Conservation (phyloP, 202 grass and related monocot genomes). For the Carex sylvatica region DNA sequence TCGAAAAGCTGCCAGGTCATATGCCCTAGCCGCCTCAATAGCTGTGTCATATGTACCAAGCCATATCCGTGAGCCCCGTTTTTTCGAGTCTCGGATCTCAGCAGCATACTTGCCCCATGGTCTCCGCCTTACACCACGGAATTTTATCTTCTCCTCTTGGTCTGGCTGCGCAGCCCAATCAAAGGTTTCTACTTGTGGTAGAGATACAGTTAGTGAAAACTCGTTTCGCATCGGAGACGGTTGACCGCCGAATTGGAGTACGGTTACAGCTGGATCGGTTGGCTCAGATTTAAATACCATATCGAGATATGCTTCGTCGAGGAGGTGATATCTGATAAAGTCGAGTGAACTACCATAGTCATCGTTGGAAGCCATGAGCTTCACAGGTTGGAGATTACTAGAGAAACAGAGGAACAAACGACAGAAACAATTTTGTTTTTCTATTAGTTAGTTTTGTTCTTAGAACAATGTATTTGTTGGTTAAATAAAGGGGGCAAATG, state of each 20-base stretch:
- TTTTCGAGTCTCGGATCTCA: conserved; percentile 69
- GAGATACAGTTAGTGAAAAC: not conserved
- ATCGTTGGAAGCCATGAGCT: not conserved
- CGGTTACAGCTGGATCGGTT: not conserved
- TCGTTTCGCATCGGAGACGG: not conserved
- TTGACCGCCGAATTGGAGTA: not conserved
- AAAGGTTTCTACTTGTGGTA: not conserved
- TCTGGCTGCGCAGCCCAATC: not conserved
- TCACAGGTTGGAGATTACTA: not conserved
- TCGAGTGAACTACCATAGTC: conserved; percentile 20
- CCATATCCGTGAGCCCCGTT: conserved; percentile 63
- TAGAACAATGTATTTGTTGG: not conserved
- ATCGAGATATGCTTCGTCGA: not conserved
- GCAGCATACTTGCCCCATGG: conserved; percentile 66
- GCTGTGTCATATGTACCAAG: conserved; percentile 83
- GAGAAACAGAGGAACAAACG: not conserved
- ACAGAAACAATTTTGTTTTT: not conserved
- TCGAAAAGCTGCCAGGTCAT: conserved; percentile 68
- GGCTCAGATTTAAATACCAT: not conserved
- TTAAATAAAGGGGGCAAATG: not conserved
- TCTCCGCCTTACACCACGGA: conserved; percentile 50
- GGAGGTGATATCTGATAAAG: conserved; percentile 1
- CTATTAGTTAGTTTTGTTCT: not conserved
- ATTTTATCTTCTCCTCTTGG: conserved; percentile 5
- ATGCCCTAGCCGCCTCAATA: conserved; percentile 62